Evolutionary conservation across 495 filamentous ascomycete genomes (phyloP), one percentile per base, ranked within the genome.

Genomic region (Aspergillus egyptiacus): DNA sequence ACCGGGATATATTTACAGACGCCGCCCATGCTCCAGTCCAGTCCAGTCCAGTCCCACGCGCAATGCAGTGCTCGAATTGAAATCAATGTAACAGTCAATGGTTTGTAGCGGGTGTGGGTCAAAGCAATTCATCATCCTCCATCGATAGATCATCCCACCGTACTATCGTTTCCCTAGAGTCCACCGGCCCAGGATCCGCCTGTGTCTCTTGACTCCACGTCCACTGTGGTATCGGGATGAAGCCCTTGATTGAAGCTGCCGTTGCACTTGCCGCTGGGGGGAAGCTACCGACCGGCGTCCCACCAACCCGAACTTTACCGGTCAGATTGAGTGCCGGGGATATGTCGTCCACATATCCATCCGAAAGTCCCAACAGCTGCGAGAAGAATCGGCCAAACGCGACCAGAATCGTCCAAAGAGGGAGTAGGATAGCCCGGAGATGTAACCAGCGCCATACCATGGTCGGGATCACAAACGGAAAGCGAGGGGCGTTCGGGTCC

Each of bases 401-500:
- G 10, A 73, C 22, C 1, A 39, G 6, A 5, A 72, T 44, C 1
- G 71, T 59, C 28, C 67, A 53, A 18, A 69, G 27, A 0, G 71
- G 71, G 0, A 58, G 51, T 0, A 70, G 41, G 9, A 72, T 19
- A 2, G 50, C 32, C 0, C 63, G 67, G 1, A 72, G 43, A 51
- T 67, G 66, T 9, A 67, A 66, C 72, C 70, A 69, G 27, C 69
- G 67, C 60, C 63, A 76, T 5, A 74, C 31, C 66, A 78, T 73
- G 9, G 70, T 77, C 10, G 64, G 63, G 2, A 74, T 58, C 14
- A 72, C 71, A 27, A 66, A 74, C 0, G 74, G 74, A 37, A 71
- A 75, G 0, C 57, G 30, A 0, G 75, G 75, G 14, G 72, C 72
- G 46, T 75, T 57, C 7, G 72, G 66, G 18, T 58, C 64, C 0